Evolutionary conservation across 192 early-diverging fungal species (phyloP), one percentile per base, ranked within the genome.

Genomic region (Radiomyces spectabilis): DNA sequence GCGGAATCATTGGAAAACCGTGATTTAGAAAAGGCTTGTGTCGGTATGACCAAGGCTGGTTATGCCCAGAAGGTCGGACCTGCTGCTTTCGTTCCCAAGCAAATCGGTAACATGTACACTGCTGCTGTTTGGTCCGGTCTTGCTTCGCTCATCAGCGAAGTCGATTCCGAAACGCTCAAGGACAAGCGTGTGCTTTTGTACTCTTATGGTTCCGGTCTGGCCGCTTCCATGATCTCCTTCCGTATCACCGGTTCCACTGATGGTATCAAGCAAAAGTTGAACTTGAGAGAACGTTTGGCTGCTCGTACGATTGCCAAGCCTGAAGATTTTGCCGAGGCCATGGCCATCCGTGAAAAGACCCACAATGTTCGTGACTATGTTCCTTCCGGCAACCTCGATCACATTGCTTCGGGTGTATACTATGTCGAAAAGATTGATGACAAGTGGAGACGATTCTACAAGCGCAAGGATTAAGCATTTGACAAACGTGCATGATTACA

Each of bases 121-220:
- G 80, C 70, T 57, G 71, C 77, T 22, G 73, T 77, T n/a, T 81
- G 74, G 65, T 63, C 72, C 38, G 73, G 86, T 51, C 79, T 99
- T 22, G 80, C 78, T 9, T 88, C 88, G 25, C 71, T 97, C 42
- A 50, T 99, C 32, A 80, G 87, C n/a, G 75, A 81, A 43, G 75
- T 85, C 4, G 62, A 88, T 24, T 74, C 77, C 25, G 84, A 80
- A 34, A 59, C 86, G 48, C 76, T 95, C 40, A 65, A 72, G 35
- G 77, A 85, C 75, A 97, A 96, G 72, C 88, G 93, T 43, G 66
- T 99, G 24, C 77, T 79, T 24, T 29, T 95, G 51, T 99, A 92
- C 69, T 96, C 97, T 6, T 99, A 97, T 66, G 97, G 97, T 46
- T 95, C 92, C 4, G 97, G 97, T 33, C 88, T 94, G 31, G 86